Base-by-base conservation (phyloP, 2,329 filamentous ascomycete species). In the Monilinia laxa region DNA sequence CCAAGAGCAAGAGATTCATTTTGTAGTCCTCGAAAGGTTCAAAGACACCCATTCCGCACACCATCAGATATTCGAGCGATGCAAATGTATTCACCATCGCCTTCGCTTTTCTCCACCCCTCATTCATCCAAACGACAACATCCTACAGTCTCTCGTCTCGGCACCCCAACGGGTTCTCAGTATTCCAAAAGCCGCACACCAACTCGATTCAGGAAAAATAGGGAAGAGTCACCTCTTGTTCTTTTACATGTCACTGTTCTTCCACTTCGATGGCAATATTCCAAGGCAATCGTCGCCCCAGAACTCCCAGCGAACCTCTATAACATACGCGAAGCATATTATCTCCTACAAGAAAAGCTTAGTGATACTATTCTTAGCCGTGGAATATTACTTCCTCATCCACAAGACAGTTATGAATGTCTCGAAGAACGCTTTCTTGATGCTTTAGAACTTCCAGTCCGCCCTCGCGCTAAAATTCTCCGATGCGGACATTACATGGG, bases 371-470 rank as follows among this genome's bases (percentile, higher is more conserved):
- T 93, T 14, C 83, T 90, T 70, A 85, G 90, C 74, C 84, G 91
- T 28, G 91, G 90, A 2, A 83, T 95, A 45, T 80, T 95, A 54
- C 83, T 95, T 10, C 86, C 90, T 2, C 92, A 95, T 75, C 91
- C 91, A 1, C 86, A 91, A 71, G 89, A 89, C 66, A 91, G 93
- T 75, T 94, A 91, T 73, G 91, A 93, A 76, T 79, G 92, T 66
- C 83, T 95, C 0, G 90, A 94, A 78, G 91, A 93, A 78, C 82
- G 90, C 38, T 81, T 94, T 45, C 80, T 93, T 3, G 90, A 93
- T 76, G 87, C 89, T 1, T 78, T 93, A 56, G 90, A 92, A 75
- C 80, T 94, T 20, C 88, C 87, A 1, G 80, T 88, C 40, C 81
- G 81, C 20, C 81, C 84, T 1, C 80, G 86, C n/a, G 89, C 90